Evolutionary conservation across 2,329 filamentous ascomycete species (phyloP), one percentile per base, ranked within the genome.

Genomic region (Colletotrichum theobromicola): DNA sequence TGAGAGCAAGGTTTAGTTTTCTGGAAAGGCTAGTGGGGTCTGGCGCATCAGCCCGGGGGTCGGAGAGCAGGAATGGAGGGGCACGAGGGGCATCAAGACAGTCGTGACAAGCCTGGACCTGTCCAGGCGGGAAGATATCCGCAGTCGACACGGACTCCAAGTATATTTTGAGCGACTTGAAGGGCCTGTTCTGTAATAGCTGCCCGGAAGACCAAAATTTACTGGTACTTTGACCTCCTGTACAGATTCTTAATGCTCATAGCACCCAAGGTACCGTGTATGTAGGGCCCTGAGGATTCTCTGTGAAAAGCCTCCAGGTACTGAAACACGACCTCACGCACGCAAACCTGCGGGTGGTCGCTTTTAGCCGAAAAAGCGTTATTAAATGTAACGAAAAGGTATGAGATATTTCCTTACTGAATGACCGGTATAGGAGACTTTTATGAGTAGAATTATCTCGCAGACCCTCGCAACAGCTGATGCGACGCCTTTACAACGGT

Each of bases 61-160:
- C 50, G 58, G 67, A 65, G 60, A 70, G 67, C 28, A 63, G 50
- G 18, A 37, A 57, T 24, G 71, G 71, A 74, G 46, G 67, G 67
- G 53, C 53, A 61, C 67, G 53, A 74, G 67, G 57, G 37, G 67
- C 50, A 32, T 46, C 24, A 5, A 67, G 65, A 32, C 30, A 66
- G 63, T 30, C 21, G 37, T 57, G 46, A 35, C 42, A 50, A 50
- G 63, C 42, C 66, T 68, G 55, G 66, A 46, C 42, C 66, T 34
- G 7, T 42, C 12, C 18, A 12, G 26, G 30, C 67, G 57, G 57
- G 67, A 69, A 28, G 24, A 63, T 42, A 68, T 60, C 55, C 66
- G 66, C 28, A 26, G 34, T 13, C 55, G 35, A 61, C 55, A 61
- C 50, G 32, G 26, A 26, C 24, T 32, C 5, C 55, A 15, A n/a